Evolutionary conservation across 129 eudicot genomes (phyloP).

Genomic region (carrot (Daucus carota)): DH1_v3.0 NC_030389.2:34444001-34444500

Average conservation of each 20-base stretch:
- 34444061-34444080: slow-evolving; percentile 48
- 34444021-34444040: slow-evolving; percentile 51
- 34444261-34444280: neutral
- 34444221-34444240: slow-evolving; percentile 43
- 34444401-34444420: neutral
- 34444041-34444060: slow-evolving; percentile 45
- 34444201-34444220: slow-evolving; percentile 33
- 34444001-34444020: slow-evolving; percentile 48
- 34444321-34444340: neutral
- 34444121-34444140: slow-evolving; percentile 17
- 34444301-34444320: slow-evolving; percentile 2
- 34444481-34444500: neutral
- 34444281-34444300: neutral
- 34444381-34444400: neutral
- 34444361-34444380: neutral
- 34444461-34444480: neutral
- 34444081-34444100: slow-evolving; percentile 29
- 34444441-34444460: slow-evolving; percentile 1
- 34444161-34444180: slow-evolving; percentile 34
- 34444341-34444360: neutral
- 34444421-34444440: neutral
- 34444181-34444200: slow-evolving; percentile 60
- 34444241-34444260: slow-evolving; percentile 13
- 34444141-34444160: slow-evolving; percentile 36
- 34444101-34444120: slow-evolving; percentile 58